Percentiles rank a stretch among this genome's conserved stretches.
Conservation (phyloP, 495 filamentous ascomycete species). For the Neurospora sp. region DNA sequence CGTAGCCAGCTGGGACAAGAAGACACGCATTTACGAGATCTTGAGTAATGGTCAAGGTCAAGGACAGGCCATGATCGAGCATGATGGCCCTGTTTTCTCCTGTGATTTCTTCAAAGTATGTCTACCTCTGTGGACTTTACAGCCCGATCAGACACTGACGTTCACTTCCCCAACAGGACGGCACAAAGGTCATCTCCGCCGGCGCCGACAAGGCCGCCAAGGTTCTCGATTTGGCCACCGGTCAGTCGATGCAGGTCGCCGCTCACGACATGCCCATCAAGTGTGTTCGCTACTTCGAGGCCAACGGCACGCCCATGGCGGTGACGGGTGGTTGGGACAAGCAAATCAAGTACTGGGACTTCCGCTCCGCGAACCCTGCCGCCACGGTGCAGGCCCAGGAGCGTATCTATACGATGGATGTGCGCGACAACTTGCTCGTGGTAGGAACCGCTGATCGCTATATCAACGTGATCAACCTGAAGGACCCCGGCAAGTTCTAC, state of each 20-base stretch:
- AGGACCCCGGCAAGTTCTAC: slow-evolving; percentile 71
- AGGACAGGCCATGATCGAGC: slow-evolving; percentile 62
- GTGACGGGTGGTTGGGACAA: slow-evolving; percentile 95
- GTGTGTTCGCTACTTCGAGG: slow-evolving; percentile 65
- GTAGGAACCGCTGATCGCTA: slow-evolving; percentile 83
- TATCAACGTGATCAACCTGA: slow-evolving; percentile 83
- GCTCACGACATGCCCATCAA: slow-evolving; percentile 74
- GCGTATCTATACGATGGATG: slow-evolving; percentile 83
- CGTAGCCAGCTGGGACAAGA: slow-evolving; percentile 85
- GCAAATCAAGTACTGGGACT: slow-evolving; percentile 91
- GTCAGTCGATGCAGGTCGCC: slow-evolving; percentile 52
- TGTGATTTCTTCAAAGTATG: slow-evolving; percentile 74
- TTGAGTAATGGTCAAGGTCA: slow-evolving; percentile 55
- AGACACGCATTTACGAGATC: slow-evolving; percentile 84
- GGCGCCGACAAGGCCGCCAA: slow-evolving; percentile 79
- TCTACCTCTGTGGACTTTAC: slow-evolving; percentile 1
- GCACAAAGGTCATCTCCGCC: slow-evolving; percentile 64
- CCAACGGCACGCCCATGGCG: slow-evolving; percentile 50
- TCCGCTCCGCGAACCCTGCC: slow-evolving; percentile 53
- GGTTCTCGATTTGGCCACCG: slow-evolving; percentile 60
- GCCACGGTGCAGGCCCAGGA: slow-evolving; percentile 62
- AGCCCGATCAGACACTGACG: background rate
- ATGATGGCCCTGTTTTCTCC: slow-evolving; percentile 64
- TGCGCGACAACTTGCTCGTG: slow-evolving; percentile 73
- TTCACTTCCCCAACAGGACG: slow-evolving; percentile 31